Conservation (phyloP, 2,329 filamentous ascomycete genomes). For the Colletotrichum tropicicola region DNA sequence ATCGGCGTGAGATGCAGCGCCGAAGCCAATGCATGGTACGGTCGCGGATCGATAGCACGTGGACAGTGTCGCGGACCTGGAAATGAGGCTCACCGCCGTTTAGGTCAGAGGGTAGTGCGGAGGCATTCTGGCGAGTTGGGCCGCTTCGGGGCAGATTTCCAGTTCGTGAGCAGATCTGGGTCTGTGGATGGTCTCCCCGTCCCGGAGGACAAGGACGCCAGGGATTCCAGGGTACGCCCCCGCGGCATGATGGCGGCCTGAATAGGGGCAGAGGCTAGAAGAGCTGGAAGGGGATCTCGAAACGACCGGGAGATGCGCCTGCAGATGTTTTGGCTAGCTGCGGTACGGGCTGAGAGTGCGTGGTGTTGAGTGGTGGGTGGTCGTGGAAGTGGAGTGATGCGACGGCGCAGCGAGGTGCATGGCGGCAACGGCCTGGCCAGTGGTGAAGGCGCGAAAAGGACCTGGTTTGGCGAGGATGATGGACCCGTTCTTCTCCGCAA, state of each 20-base stretch:
- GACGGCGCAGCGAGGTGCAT: not conserved
- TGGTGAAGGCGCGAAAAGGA: constrained; percentile 21
- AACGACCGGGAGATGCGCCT: constrained; percentile 19
- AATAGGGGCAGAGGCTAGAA: not conserved
- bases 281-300: constrained; percentile 10
- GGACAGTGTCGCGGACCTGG: not conserved
- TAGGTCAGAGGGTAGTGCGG: not conserved
- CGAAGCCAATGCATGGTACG: not conserved
- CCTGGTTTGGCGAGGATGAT: constrained; percentile 6
- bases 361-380: constrained; percentile 14
- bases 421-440: not conserved
- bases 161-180: not conserved
- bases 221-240: not conserved
- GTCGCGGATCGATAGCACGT: not conserved
- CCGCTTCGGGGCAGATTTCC: not conserved
- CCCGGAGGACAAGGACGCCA: not conserved
- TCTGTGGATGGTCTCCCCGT: not conserved
- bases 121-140: not conserved
- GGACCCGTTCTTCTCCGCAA: constrained; percentile 25
- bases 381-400: constrained; percentile 9
- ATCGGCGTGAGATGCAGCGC: not conserved
- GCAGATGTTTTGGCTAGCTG: constrained; percentile 13
- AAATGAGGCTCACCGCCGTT: constrained; percentile 23
- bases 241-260: constrained; percentile 2
- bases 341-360: not conserved